phyloP scores from a whole-genome alignment of 2,329 filamentous ascomycete species.

The Stachybotrys echinatus region DNA sequence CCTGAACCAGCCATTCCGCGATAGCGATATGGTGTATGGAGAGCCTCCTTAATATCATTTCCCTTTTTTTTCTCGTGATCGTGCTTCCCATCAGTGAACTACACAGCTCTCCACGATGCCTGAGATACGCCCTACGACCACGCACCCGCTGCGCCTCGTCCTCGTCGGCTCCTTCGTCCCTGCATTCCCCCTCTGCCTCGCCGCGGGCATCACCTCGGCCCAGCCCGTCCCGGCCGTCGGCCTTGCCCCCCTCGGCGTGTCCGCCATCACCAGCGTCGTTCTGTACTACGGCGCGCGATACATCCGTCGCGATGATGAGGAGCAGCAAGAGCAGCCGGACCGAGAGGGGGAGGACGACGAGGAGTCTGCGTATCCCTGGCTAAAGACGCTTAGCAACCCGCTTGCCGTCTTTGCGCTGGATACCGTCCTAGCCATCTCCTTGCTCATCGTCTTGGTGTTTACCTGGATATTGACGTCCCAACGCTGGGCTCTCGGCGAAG shows the following conservation, averaged over 20 bases:
- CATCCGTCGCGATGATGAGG: conserved; percentile 3
- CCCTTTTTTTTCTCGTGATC: too few species aligned
- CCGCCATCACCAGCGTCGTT: conserved; percentile 19
- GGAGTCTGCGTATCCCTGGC: neutral
- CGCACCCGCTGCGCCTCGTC: conserved; percentile 25
- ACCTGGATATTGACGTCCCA: conserved; percentile 23
- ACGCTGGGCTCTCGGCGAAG: conserved; percentile 9
- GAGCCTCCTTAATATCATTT: too few species aligned
- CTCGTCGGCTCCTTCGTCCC: conserved; percentile 30
- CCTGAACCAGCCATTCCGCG: too few species aligned
- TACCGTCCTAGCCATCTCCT: conserved; percentile 25
- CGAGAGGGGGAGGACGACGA: neutral
- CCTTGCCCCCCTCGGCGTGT: conserved; percentile 32
- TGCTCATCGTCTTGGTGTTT: conserved; percentile 34
- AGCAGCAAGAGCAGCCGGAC: conserved; percentile 4
- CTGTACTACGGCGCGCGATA: conserved; percentile 12
- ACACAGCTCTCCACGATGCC: too few species aligned
- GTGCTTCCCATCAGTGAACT: too few species aligned
- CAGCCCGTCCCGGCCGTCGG: conserved; percentile 30
- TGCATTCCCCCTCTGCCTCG: conserved; percentile 32
- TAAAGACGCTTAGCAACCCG: conserved; percentile 17
- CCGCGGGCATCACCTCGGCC: conserved; percentile 28
- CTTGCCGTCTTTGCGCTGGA: conserved; percentile 32
- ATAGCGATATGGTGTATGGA: too few species aligned
- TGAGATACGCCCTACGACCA: conserved; percentile 7